Conservation (phyloP, 805 yeast genomes). For the Tetrapisispora pingtungensis region DNA sequence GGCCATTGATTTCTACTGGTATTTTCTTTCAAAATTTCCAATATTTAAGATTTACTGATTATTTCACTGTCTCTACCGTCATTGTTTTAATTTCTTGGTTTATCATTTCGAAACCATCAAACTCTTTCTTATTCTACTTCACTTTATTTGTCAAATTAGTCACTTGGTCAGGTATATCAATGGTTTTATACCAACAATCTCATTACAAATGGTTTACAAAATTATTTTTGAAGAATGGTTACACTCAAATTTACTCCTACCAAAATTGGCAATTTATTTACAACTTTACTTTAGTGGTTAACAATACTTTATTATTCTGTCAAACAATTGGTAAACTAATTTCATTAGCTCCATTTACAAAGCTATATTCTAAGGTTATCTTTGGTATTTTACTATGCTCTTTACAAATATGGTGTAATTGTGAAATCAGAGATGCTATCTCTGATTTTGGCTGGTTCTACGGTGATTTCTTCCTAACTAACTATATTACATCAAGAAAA, state of each 20-base stretch:
- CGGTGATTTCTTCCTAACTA: constrained; percentile 71
- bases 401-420: constrained; percentile 60
- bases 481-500: constrained; percentile 36
- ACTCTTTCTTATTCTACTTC: constrained; percentile 28
- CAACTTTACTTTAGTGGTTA: constrained; percentile 40
- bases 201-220: constrained; percentile 52
- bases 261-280: constrained; percentile 66
- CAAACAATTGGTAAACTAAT: constrained; percentile 29
- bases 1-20: constrained; percentile 45
- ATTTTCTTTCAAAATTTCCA: constrained; percentile 46
- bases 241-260: constrained; percentile 54
- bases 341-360: constrained; percentile 13
- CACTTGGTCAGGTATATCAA: constrained; percentile 42
- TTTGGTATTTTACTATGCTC: constrained; percentile 46
- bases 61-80: constrained; percentile 37
- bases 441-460: constrained; percentile 88
- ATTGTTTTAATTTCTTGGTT: constrained; percentile 34
- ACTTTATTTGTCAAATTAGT: constrained; percentile 39
- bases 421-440: constrained; percentile 57
- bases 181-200: constrained; percentile 50
- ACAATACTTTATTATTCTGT: constrained; percentile 44
- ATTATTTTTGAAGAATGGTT: constrained; percentile 52
- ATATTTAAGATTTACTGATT: constrained; percentile 54
- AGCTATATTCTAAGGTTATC: constrained; percentile 34
- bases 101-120: constrained; percentile 21